Evolutionary conservation across 1,284 basidiomycete genomes (phyloP).

Genomic region (Malassezia pachydermatis): DNA sequence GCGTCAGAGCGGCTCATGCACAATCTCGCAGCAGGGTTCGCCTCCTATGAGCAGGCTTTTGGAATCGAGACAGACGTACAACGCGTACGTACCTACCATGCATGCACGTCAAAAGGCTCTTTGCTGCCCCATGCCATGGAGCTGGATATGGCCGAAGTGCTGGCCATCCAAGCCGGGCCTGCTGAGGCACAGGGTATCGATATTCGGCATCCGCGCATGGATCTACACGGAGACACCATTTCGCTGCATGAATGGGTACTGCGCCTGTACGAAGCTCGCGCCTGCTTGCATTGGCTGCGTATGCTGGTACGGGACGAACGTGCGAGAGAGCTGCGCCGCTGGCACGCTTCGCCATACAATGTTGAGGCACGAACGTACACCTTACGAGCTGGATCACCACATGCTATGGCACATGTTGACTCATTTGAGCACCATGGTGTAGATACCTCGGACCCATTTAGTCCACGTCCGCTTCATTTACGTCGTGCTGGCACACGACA

Average conservation of each 20-base stretch:
- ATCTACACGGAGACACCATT: constrained; percentile 2
- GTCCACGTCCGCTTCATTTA: background rate
- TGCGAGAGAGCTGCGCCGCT: background rate
- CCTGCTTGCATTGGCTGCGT: constrained; percentile 5
- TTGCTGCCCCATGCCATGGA: constrained; percentile 2
- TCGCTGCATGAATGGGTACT: constrained; percentile 4
- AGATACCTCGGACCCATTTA: background rate
- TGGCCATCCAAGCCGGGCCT: constrained; percentile 2
- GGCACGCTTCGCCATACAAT: background rate
- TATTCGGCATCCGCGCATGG: constrained; percentile 2
- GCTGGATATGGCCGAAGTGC: constrained; percentile 6
- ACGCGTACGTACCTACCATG: background rate
- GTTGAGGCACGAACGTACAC: constrained; percentile 1
- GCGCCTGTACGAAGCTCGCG: constrained; percentile 1
- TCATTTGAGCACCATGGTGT: background rate
- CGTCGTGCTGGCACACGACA: constrained; percentile 8
- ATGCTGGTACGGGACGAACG: constrained; percentile 8
- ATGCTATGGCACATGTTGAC: background rate
- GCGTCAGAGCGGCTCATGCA: background rate
- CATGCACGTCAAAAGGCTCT: constrained; percentile 8
- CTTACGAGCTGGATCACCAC: background rate
- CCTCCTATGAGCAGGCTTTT: background rate
- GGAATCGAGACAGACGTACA: background rate
- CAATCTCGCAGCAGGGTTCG: background rate
- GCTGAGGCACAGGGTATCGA: constrained; percentile 3